Conservation (phyloP, 495 filamentous ascomycete species). For the Durotheca rogersii region DNA sequence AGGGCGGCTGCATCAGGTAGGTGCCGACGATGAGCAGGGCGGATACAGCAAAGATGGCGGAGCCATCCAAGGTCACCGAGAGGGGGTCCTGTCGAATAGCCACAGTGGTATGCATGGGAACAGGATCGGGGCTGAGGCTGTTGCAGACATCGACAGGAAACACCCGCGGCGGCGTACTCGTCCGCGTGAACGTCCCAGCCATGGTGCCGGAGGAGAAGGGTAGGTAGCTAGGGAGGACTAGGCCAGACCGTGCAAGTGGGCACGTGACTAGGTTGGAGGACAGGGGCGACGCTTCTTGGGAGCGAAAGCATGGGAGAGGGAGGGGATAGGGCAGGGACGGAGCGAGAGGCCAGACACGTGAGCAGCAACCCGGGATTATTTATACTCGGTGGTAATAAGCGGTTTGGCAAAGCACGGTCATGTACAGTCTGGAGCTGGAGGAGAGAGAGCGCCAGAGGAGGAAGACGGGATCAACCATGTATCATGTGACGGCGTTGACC, state of each 20-base stretch:
- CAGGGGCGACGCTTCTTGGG: too few relatives aligned
- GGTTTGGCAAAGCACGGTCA: too few relatives aligned
- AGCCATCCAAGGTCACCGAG: constrained; percentile 49
- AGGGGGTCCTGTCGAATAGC: constrained; percentile 53
- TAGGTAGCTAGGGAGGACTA: too few relatives aligned
- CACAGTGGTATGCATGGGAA: constrained; percentile 40
- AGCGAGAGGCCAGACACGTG: too few relatives aligned
- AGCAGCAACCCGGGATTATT: too few relatives aligned
- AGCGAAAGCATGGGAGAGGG: too few relatives aligned
- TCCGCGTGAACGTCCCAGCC: constrained; percentile 20
- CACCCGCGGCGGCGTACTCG: constrained; percentile 8
- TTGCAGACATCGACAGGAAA: constrained; percentile 8
- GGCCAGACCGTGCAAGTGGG: too few relatives aligned
- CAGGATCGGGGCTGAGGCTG: constrained; percentile 16
- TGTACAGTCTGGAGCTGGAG: too few relatives aligned
- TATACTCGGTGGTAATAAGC: too few relatives aligned
- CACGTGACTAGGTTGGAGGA: too few relatives aligned
- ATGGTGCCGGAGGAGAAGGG: constrained; percentile 25
- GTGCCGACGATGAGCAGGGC: constrained; percentile 49
- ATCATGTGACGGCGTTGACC: neutral
- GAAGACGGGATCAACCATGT: constrained; percentile 11
- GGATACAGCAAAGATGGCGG: constrained; percentile 45
- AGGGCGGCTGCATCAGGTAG: constrained; percentile 47
- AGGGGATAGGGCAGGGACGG: too few relatives aligned
- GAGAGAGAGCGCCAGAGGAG: too few relatives aligned